Base-by-base conservation (phyloP, 257 asterid species). In the Voacanga thouarsii region DNA sequence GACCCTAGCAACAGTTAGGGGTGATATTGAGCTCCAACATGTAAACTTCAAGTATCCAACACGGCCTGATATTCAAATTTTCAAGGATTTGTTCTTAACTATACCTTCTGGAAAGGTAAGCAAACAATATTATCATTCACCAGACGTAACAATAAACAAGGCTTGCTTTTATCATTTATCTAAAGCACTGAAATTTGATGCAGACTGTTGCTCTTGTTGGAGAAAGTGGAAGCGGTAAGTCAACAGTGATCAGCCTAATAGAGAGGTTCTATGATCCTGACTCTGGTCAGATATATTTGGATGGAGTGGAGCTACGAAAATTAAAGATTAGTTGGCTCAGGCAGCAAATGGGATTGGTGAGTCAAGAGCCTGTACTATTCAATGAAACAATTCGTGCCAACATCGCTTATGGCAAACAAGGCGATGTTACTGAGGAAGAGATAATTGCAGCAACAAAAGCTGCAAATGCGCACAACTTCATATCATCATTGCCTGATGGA, bases 201-300 rank as follows among this genome's bases (percentile, higher is more conserved):
- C 88, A 91, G 97, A 89, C 94, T 16, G 89, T 88, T 74, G 97
- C 97, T 75, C 86, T 93, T 44, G 97, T 91, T 43, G 97, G 97
- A 72, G 96, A 91, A 80, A 93, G 97, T 63, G 97, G 97, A 2
- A 88, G 98, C 19, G 97, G 97, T 3, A 93, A 91, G 77, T 93
- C 97, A 41, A 91, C 97, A 0, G 94, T 91, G 10, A 90, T 93
- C 19, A 82, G 89, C 74, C 85, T 91, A 15, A 88, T 93, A 63
- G 96, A 93, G 76, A 79, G 97, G 78, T 93, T 93, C 78, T 91
- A 93, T 79, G 85, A 87, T 77, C 97, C 98, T 0, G 89, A 90
- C 61, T 78, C 86, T 1, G 98, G 98, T 7, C 45, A 45, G 1
- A 80, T 93, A 55, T 33, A 37, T 61, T 56, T 93, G 71, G 98